Base-by-base conservation (phyloP, 441 rosid genomes). In the Bruguiera hainesii region DNA sequence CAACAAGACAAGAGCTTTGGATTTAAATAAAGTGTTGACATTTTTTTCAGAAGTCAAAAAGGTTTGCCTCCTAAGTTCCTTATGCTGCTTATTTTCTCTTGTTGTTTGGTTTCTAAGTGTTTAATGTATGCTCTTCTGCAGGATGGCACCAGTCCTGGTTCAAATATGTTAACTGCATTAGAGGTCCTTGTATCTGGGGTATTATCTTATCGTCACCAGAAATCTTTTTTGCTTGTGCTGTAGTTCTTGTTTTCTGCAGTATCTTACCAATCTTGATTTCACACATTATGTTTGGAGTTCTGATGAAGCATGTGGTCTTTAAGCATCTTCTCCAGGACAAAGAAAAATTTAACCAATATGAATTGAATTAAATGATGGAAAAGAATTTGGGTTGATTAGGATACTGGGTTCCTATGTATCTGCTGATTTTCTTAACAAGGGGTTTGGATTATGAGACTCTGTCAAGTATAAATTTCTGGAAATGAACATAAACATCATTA, bases 111-210 rank as follows among this genome's bases (percentile, higher is more conserved):
- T 65, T 29, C 69, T 64, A 60, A 67, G 58, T 71, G 37, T 5
- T 64, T 79, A 65, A 59, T 68, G 35, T 30, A 53, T 76, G 72
- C 75, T 75, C 55, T 73, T 77, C 29, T 81, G 75, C 95, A 96
- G 99, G 99, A 86, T 78, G 90, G 84, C 72, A 78, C 91, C 67
- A 69, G 87, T 82, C 94, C 94, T 61, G 99, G 99, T 73, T 83
- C 93, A 61, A 96, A 96, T 82, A 83, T 96, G 82, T 84, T 96
- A 77, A 84, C 86, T 64, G 97, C 98, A 59, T 84, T 96, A 51
- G 98, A 91, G 86, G 84, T 89, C 71, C 91, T 96, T 75, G 96
- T 87, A 67, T 93, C 98, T 37, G 98, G 98, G 97, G 99, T 96
- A 93, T 73, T 82, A 61, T 52, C 53, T 77, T 37, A 48, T 58